phyloP scores from a whole-genome alignment of 192 early-diverging fungal genomes.

The Glomus cerebriforme region DNA sequence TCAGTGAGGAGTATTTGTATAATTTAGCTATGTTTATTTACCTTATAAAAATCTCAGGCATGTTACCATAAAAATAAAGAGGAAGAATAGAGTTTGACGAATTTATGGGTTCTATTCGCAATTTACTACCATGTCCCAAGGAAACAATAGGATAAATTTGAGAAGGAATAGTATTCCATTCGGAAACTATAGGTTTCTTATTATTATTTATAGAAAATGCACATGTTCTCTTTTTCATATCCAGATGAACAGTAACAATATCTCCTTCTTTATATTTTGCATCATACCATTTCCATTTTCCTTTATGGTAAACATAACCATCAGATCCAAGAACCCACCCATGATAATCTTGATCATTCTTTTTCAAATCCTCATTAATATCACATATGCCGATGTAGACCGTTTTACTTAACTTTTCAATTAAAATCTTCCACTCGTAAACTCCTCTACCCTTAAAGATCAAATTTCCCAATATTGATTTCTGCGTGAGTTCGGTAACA shows the following conservation, averaged over 20 bases:
- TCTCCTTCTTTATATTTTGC: not conserved
- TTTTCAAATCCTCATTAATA: not conserved
- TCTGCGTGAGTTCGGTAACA: no score
- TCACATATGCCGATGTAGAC: not conserved
- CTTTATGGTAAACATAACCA: not conserved
- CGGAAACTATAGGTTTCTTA: conserved; percentile 1
- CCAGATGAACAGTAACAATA: conserved; percentile 20
- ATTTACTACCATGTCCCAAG: not conserved
- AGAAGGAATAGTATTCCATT: conserved; percentile 8
- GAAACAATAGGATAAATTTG: conserved; percentile 25
- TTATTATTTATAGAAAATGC: conserved; percentile 23
- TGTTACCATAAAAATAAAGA: no score
- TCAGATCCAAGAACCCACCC: not conserved
- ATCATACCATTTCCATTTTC: not conserved
- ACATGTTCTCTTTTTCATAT: conserved; percentile 25
- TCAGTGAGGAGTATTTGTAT: no score
- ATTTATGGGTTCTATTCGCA: not conserved
- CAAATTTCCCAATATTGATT: no score
- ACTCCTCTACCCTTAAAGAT: not conserved
- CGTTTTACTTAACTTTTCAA: not conserved
- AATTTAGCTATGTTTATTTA: no score
- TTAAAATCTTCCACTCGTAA: conserved; percentile 17
- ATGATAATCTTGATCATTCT: not conserved
- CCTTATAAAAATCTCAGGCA: no score
- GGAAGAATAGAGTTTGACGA: no score